These are phyloP conservation scores for Buxus sempervirens DNA, from an alignment of 164 flowering plant genomes.

Conservation along the genomic window DNA sequence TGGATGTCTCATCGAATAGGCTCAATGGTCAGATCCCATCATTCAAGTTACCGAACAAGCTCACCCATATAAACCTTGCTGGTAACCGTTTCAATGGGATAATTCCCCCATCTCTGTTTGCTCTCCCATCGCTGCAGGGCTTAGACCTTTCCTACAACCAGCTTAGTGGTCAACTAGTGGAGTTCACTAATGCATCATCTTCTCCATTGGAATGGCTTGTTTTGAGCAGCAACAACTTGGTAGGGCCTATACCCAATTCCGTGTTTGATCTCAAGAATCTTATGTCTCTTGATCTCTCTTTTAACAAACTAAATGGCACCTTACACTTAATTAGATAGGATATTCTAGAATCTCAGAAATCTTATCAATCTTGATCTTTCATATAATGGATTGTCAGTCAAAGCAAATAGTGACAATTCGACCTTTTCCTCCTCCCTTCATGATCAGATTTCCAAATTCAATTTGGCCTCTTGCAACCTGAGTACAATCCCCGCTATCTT, in stretches of 20 bases:
- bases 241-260: conserved; percentile 32
- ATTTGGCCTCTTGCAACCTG: conserved; percentile 36
- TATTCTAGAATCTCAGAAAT: conserved; percentile 16
- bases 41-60: conserved; percentile 18
- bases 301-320: conserved; percentile 33
- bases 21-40: conserved; percentile 25
- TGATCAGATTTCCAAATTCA: conserved; percentile 14
- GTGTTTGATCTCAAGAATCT: conserved; percentile 23
- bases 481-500: conserved; percentile 24
- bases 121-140: conserved; percentile 14
- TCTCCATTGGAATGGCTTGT: conserved; percentile 17
- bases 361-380: conserved; percentile 37
- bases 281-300: conserved; percentile 23
- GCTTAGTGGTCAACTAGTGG: conserved; percentile 14
- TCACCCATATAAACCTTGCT: conserved; percentile 21
- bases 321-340: conserved; percentile 2
- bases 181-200: conserved; percentile 2
- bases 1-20: conserved; percentile 22
- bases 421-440: conserved; percentile 18
- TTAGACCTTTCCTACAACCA: conserved; percentile 21
- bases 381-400: conserved; percentile 26
- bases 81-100: conserved; percentile 20
- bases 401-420: neutral
- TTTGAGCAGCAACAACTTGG: conserved; percentile 26
- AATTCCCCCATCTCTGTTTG: conserved; percentile 23